Percentiles rank a stretch among this genome's conserved stretches.
Evolutionary conservation across 345 rosid genomes (phyloP).

Genomic region (Salix koriyanagi): DNA sequence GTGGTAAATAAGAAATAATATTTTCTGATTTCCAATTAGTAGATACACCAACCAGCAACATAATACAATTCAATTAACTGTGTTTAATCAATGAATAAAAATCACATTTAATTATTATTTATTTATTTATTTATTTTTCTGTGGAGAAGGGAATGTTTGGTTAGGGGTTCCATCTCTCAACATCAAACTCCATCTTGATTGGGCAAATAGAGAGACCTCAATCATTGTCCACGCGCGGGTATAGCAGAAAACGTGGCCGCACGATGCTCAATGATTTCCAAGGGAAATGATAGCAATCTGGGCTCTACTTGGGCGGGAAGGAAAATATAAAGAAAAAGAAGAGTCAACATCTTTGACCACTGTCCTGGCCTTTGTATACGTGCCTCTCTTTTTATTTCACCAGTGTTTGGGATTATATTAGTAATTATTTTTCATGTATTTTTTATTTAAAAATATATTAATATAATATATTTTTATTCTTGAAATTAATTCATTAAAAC

Average conservation of each 20-base stretch:
- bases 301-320: neutral
- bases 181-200: neutral
- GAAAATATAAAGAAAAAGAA: too few relatives aligned
- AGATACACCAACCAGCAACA: neutral
- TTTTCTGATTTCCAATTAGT: neutral
- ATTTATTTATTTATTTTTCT: neutral
- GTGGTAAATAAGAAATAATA: too few relatives aligned
- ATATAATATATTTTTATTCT: too few relatives aligned
- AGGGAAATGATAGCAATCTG: neutral
- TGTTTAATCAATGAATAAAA: neutral
- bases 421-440: too few relatives aligned
- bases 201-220: neutral
- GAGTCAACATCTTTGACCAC: conserved; percentile 28
- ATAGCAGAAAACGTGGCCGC: conserved; percentile 19
- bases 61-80: neutral
- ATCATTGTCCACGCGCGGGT: conserved; percentile 28
- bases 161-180: neutral
- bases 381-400: neutral
- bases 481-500: too few relatives aligned
- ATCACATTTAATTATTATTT: too few relatives aligned
- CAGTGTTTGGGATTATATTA: too few relatives aligned
- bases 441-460: too few relatives aligned
- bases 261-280: neutral
- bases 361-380: neutral
- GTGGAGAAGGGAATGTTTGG: too few relatives aligned